Evolutionary conservation across 2,329 filamentous ascomycete species (phyloP).

Genomic region (Colletotrichum viniferum): DNA sequence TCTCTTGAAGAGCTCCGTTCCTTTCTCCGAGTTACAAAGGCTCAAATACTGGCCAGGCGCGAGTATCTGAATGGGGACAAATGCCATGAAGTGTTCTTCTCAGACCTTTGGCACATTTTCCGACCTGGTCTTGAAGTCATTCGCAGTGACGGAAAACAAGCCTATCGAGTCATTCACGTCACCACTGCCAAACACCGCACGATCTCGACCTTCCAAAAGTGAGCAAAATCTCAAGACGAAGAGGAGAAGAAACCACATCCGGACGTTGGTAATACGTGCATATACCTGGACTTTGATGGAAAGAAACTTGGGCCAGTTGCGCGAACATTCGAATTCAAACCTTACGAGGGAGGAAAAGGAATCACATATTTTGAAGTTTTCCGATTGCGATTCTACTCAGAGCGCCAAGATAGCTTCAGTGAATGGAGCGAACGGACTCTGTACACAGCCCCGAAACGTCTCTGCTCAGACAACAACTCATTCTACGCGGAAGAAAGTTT

Average conservation of each 20-base stretch:
- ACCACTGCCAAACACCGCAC: not conserved
- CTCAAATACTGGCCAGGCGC: fast-evolving
- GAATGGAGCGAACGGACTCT: not conserved
- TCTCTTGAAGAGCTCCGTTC: not conserved
- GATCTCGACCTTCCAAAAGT: not conserved
- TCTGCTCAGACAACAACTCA: not conserved
- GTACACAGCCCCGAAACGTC: fast-evolving
- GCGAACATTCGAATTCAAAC: not conserved
- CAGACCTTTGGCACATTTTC: not conserved
- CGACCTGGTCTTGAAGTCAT: not conserved
- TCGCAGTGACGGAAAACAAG: not conserved
- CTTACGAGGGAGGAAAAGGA: not conserved
- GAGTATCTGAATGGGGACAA: not conserved
- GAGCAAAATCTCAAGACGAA: not conserved
- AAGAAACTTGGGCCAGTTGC: not conserved
- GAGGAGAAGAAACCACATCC: not conserved
- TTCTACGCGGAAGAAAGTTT: not conserved
- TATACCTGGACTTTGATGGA: not conserved
- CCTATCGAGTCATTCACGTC: not conserved
- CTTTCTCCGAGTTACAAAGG: not conserved
- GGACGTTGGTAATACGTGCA: not conserved
- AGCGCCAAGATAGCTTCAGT: not conserved
- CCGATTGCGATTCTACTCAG: not conserved
- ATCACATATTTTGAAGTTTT: not conserved
- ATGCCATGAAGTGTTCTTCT: not conserved